phyloP scores from a whole-genome alignment of 1,284 basidiomycete genomes.

The Cutaneotrichosporon cavernicola region DNA sequence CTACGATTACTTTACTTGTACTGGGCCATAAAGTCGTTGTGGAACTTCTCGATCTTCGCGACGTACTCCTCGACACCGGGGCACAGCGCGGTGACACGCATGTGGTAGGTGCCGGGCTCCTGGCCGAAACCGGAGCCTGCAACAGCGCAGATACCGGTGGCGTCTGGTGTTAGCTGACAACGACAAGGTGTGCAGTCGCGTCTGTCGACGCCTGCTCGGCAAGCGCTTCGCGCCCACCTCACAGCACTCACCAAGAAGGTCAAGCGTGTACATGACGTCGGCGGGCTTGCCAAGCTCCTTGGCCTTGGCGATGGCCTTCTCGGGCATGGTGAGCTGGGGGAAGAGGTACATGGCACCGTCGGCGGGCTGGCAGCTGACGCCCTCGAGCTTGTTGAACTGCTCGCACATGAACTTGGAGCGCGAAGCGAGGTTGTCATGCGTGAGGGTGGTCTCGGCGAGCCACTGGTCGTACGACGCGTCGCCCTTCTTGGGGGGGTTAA shows the following conservation, averaged over 20 bases:
- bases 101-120: constrained; percentile 79
- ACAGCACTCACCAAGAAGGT: constrained; percentile 62
- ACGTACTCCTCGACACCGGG: constrained; percentile 85
- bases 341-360: constrained; percentile 84
- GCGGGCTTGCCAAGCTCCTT: constrained; percentile 69
- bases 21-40: constrained; percentile 69
- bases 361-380: constrained; percentile 81
- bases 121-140: constrained; percentile 92
- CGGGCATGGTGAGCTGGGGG: constrained; percentile 69
- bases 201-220: neutral
- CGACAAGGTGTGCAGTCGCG: neutral
- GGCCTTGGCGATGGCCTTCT: constrained; percentile 71
- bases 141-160: constrained; percentile 89
- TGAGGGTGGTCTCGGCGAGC: constrained; percentile 75
- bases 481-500: constrained; percentile 75
- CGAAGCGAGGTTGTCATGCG: constrained; percentile 68
- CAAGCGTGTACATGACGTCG: constrained; percentile 82
- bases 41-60: constrained; percentile 78
- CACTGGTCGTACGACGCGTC: constrained; percentile 72
- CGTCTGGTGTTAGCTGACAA: constrained; percentile 52
- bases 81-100: constrained; percentile 82
- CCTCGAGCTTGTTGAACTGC: constrained; percentile 72
- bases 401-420: constrained; percentile 72
- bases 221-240: neutral
- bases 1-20: constrained; percentile 55